Conservation (phyloP, 176 grass and related monocot species). For the Juncus inflexus region DNA sequence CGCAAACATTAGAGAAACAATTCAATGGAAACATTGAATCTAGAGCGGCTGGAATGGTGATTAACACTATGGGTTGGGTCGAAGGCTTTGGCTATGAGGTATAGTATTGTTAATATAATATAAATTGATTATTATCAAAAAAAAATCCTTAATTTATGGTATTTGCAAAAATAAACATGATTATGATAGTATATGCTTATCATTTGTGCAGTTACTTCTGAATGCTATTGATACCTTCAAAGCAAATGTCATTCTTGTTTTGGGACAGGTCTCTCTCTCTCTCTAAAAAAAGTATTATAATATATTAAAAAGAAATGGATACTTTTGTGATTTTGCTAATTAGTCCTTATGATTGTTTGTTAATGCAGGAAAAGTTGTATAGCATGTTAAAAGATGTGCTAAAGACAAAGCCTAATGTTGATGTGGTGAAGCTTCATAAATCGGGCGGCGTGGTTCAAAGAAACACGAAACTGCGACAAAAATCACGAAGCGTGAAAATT, state of each 20-base stretch:
- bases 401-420: conserved; percentile 71
- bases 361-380: conserved; percentile 86
- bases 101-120: not conserved
- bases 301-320: conserved; percentile 1
- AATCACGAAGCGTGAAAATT: conserved; percentile 71
- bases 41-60: conserved; percentile 87
- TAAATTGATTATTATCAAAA: not conserved
- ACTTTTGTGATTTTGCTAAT: too few relatives aligned
- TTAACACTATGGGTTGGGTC: conserved; percentile 99
- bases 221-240: conserved; percentile 82
- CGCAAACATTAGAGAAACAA: conserved; percentile 74
- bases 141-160: not conserved
- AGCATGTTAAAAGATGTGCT: conserved; percentile 92
- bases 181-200: not conserved
- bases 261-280: conserved; percentile 62
- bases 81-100: conserved; percentile 98
- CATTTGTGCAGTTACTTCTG: conserved; percentile 61
- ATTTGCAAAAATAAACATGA: conserved; percentile 12
- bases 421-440: conserved; percentile 98
- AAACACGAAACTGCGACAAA: conserved; percentile 85
- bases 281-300: not conserved
- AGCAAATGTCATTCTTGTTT: conserved; percentile 83
- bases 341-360: not conserved
- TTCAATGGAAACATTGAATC: conserved; percentile 91
- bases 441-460: conserved; percentile 95